Percentiles rank a stretch among this genome's conserved stretches.
These are phyloP conservation scores for Hyaloscypha finlandica DNA, from an alignment of 495 filamentous ascomycete genomes.

Conservation along the genomic window DNA sequence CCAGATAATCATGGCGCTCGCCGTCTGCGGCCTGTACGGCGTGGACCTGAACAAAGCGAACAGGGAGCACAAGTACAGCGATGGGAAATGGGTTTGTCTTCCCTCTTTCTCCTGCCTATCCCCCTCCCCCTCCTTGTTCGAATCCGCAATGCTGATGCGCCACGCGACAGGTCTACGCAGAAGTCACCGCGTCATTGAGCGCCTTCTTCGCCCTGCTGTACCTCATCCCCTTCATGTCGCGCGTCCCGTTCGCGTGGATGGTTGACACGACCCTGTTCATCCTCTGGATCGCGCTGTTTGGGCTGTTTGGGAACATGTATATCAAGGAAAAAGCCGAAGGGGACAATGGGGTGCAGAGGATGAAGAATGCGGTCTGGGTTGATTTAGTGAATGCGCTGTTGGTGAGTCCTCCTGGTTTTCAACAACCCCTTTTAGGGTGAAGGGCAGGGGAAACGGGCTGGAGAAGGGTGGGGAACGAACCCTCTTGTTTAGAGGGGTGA, in stretches of 20 bases:
- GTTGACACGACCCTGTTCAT: slow-evolving; percentile 75
- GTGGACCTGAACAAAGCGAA: slow-evolving; percentile 62
- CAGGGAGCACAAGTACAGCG: slow-evolving; percentile 47
- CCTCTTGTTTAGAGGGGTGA: no score
- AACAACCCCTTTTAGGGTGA: no score
- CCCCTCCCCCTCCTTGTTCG: neutral
- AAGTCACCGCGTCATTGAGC: slow-evolving; percentile 61
- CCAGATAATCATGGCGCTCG: slow-evolving; percentile 73
- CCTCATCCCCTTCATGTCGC: slow-evolving; percentile 58
- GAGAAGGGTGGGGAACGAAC: no score
- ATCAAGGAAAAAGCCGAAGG: slow-evolving; percentile 65
- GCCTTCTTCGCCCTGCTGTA: slow-evolving; percentile 64
- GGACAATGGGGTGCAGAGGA: slow-evolving; percentile 61
- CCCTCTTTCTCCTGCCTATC: neutral
- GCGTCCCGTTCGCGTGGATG: slow-evolving; percentile 59
- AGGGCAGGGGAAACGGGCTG: no score
- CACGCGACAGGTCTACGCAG: slow-evolving; percentile 61
- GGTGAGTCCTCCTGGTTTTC: no score
- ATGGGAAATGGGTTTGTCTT: slow-evolving; percentile 66
- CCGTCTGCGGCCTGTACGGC: slow-evolving; percentile 79
- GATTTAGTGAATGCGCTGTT: slow-evolving; percentile 63
- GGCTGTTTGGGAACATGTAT: slow-evolving; percentile 77
- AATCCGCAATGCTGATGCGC: neutral
- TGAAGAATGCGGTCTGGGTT: slow-evolving; percentile 88
- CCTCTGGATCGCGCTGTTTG: slow-evolving; percentile 80